phyloP scores from a whole-genome alignment of 805 yeast species.

The Cyberlindnera galapagoensis region DNA sequence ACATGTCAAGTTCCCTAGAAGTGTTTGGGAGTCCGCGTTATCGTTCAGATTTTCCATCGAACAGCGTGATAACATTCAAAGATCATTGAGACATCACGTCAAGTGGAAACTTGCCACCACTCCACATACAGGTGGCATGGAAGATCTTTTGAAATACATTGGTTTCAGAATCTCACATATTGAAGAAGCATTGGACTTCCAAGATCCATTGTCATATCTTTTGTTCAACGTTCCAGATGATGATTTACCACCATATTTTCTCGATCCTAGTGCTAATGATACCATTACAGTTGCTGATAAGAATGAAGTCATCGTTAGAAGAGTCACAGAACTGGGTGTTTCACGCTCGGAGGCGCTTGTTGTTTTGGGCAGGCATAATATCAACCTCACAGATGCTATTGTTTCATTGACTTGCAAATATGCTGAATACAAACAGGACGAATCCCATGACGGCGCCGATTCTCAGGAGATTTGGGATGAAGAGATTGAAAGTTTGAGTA shows the following conservation, averaged over 20 bases:
- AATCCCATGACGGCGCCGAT: conserved; percentile 5
- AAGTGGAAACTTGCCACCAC: conserved; percentile 37
- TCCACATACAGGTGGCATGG: conserved; percentile 5
- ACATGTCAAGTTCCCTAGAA: conserved; percentile 33
- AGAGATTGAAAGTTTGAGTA: conserved; percentile 62
- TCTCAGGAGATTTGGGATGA: conserved; percentile 55
- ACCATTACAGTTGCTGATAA: conserved; percentile 38
- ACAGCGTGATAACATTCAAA: conserved; percentile 56
- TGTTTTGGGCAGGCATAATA: conserved; percentile 34
- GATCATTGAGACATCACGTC: conserved; percentile 49
- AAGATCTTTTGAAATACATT: conserved; percentile 29
- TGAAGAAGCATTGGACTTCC: conserved; percentile 60
- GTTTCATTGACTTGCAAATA: conserved; percentile 40
- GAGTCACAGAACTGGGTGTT: conserved; percentile 62
- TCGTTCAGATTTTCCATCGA: conserved; percentile 63
- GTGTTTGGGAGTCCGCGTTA: conserved; percentile 67
- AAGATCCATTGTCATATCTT: conserved; percentile 42
- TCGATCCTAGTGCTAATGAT: conserved; percentile 47
- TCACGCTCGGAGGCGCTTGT: conserved; percentile 57
- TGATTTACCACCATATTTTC: conserved; percentile 67
- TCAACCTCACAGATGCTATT: conserved; percentile 46
- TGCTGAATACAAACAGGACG: conserved; percentile 17
- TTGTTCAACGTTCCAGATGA: conserved; percentile 90
- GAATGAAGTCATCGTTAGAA: conserved; percentile 47
- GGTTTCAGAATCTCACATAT: conserved; percentile 72